A percentile compares a stretch with the other conserved stretches of the same genome.
These are phyloP conservation scores for Tylopilus rubrobrunneus DNA, from an alignment of 768 basidiomycete genomes.

Conservation along the genomic window DNA sequence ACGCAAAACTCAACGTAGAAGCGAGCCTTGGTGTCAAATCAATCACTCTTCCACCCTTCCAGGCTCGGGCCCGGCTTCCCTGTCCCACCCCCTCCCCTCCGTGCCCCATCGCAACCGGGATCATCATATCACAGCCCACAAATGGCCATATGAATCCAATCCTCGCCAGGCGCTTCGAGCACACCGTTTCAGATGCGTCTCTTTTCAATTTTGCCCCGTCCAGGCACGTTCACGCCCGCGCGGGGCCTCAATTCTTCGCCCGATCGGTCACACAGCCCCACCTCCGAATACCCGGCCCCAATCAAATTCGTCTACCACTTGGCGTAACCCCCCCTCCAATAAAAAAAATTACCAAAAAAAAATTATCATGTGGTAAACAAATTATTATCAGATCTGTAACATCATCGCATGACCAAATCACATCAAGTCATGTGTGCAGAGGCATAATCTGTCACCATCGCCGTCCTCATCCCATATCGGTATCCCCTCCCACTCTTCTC, in stretches of 20 bases:
- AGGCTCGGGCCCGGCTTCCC: conserved; percentile 14
- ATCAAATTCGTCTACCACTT: conserved; percentile 9
- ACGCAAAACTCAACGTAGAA: conserved; percentile 19
- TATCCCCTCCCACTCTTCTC: conserved; percentile 14
- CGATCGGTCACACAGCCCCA: conserved; percentile 29
- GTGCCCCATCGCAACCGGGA: conserved; percentile 20
- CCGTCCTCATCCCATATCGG: conserved; percentile 10
- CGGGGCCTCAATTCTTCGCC: conserved; percentile 20
- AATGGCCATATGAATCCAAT: conserved; percentile 23
- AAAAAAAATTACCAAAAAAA: conserved; percentile 6
- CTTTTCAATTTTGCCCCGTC: conserved; percentile 20
- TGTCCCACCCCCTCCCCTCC: not conserved
- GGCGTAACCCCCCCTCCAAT: conserved; percentile 19
- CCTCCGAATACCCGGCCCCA: conserved; percentile 11
- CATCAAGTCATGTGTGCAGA: conserved; percentile 26
- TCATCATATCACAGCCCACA: conserved; percentile 16
- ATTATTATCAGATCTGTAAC: conserved; percentile 13
- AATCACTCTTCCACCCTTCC: not conserved
- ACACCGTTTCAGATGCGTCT: conserved; percentile 29
- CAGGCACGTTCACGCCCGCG: conserved; percentile 26
- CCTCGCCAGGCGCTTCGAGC: conserved; percentile 19
- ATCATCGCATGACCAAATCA: conserved; percentile 7
- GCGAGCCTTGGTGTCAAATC: conserved; percentile 12
- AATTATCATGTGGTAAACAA: conserved; percentile 3
- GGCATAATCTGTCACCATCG: conserved; percentile 30